Evolutionary conservation across 768 basidiomycete genomes (phyloP).

Genomic region (Nidularia pulvinata): DNA sequence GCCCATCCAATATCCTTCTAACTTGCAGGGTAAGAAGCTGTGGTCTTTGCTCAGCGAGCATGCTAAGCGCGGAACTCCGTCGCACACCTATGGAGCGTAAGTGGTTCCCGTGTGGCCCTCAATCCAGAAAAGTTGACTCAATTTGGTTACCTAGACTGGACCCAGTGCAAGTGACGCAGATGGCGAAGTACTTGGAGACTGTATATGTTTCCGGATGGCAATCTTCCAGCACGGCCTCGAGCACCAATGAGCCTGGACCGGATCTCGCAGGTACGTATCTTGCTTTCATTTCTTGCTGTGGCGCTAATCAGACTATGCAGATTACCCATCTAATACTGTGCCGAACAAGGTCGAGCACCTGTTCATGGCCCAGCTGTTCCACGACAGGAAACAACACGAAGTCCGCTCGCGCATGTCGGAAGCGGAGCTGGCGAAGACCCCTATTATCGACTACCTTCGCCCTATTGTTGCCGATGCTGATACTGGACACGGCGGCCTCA

Average conservation of each 20-base stretch:
- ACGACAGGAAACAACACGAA: conserved; percentile 96
- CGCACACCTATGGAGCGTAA: conserved; percentile 98
- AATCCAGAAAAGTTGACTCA: background rate
- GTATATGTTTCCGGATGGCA: conserved; percentile 99
- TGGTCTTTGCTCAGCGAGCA: conserved; percentile 76
- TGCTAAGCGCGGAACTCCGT: conserved; percentile 74
- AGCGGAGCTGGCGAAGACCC: conserved; percentile 68
- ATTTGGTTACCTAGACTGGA: conserved; percentile 72
- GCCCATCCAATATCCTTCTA: conserved; percentile 83
- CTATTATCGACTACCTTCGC: conserved; percentile 85
- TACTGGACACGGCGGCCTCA: conserved; percentile 96
- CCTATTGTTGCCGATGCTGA: conserved; percentile 97
- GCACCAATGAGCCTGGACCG: conserved; percentile 95
- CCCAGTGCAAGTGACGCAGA: conserved; percentile 97
- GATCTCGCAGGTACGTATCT: conserved; percentile 86
- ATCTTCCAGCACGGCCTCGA: conserved; percentile 91
- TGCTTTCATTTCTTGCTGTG: background rate
- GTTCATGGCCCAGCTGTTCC: conserved; percentile 98
- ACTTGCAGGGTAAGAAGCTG: conserved; percentile 85
- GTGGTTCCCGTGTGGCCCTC: conserved; percentile 31
- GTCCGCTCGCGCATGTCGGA: conserved; percentile 71
- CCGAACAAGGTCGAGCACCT: conserved; percentile 99
- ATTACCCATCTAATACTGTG: conserved; percentile 98
- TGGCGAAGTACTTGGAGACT: conserved; percentile 98
- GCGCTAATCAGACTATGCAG: conserved; percentile 31